These are phyloP conservation scores for Fragaria vesca DNA, from an alignment of 306 rosid genomes.

Conservation along the genomic window DNA sequence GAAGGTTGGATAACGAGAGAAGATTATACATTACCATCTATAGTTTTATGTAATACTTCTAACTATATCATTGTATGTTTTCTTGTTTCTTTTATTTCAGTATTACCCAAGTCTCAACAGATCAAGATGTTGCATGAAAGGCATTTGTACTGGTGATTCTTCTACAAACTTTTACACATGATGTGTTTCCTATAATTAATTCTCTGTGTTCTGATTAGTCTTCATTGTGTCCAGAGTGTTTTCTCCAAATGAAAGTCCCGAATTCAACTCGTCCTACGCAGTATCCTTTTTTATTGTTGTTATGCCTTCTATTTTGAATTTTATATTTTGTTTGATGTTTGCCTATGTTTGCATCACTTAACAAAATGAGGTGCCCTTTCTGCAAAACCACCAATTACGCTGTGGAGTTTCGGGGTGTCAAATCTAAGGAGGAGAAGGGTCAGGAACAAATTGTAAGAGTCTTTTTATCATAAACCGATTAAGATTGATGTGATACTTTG, in stretches of 20 bases:
- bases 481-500: constrained; percentile 9
- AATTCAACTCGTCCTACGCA: constrained; percentile 97
- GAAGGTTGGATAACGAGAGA: neutral
- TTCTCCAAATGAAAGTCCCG: constrained; percentile 99
- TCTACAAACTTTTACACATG: constrained; percentile 16
- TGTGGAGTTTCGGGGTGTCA: constrained; percentile 92
- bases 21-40: neutral
- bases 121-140: constrained; percentile 97
- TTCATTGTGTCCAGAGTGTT: constrained; percentile 71
- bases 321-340: constrained; percentile 1
- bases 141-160: constrained; percentile 88
- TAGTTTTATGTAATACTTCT: constrained; percentile 14
- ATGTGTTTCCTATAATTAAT: neutral
- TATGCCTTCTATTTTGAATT: constrained; percentile 16
- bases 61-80: constrained; percentile 21
- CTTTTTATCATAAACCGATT: constrained; percentile 6
- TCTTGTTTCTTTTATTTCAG: constrained; percentile 34
- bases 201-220: constrained; percentile 27
- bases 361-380: constrained; percentile 82
- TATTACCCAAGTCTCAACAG: constrained; percentile 98
- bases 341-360: constrained; percentile 45
- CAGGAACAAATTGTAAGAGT: constrained; percentile 83
- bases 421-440: constrained; percentile 94
- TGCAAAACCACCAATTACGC: constrained; percentile 94
- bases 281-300: constrained; percentile 60